These are phyloP conservation scores for Dioscorea dumetorum DNA, from an alignment of 106 monocot species.

Conservation along the genomic window DNA sequence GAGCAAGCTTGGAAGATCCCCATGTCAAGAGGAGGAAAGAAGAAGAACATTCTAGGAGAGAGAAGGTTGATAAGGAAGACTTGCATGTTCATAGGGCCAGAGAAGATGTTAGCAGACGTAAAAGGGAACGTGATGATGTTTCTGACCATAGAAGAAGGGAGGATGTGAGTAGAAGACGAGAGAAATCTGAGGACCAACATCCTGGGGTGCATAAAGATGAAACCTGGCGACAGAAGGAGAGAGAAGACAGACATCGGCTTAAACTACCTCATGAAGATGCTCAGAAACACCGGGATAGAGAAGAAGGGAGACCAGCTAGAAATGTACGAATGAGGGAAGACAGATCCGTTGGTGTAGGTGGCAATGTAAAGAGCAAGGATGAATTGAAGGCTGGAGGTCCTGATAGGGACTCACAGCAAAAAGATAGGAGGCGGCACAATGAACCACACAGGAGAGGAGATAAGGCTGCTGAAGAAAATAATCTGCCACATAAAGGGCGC, in stretches of 20 bases:
- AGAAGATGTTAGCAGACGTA: slow-evolving; percentile 37
- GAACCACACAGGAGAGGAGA: slow-evolving; percentile 36
- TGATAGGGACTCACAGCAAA: slow-evolving; percentile 39
- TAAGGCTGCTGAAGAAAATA: slow-evolving; percentile 21
- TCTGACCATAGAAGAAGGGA: slow-evolving; percentile 52
- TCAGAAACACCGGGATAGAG: slow-evolving; percentile 46
- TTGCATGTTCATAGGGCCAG: slow-evolving; percentile 37
- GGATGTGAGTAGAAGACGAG: slow-evolving; percentile 34
- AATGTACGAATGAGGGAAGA: slow-evolving; percentile 33
- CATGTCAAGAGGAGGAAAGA: slow-evolving; percentile 55
- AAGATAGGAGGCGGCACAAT: slow-evolving; percentile 31
- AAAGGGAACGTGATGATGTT: slow-evolving; percentile 43
- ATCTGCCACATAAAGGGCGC: slow-evolving; percentile 31
- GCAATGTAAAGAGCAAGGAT: slow-evolving; percentile 41
- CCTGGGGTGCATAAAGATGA: slow-evolving; percentile 62
- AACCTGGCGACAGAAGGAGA: slow-evolving; percentile 51
- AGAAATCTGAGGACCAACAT: slow-evolving; percentile 43
- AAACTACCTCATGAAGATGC: slow-evolving; percentile 53
- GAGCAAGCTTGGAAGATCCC: slow-evolving; percentile 38
- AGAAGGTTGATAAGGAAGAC: slow-evolving; percentile 45
- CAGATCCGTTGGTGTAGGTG: slow-evolving; percentile 27
- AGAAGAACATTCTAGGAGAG: slow-evolving; percentile 58
- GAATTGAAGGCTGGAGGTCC: slow-evolving; percentile 25
- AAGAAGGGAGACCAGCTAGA: slow-evolving; percentile 29
- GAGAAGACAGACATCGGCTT: slow-evolving; percentile 59